A percentile compares a stretch with the other conserved stretches of the same genome.
Evolutionary conservation across 106 monocot genomes (phyloP).

Genomic region (Dioscorea zingiberensis): DNA sequence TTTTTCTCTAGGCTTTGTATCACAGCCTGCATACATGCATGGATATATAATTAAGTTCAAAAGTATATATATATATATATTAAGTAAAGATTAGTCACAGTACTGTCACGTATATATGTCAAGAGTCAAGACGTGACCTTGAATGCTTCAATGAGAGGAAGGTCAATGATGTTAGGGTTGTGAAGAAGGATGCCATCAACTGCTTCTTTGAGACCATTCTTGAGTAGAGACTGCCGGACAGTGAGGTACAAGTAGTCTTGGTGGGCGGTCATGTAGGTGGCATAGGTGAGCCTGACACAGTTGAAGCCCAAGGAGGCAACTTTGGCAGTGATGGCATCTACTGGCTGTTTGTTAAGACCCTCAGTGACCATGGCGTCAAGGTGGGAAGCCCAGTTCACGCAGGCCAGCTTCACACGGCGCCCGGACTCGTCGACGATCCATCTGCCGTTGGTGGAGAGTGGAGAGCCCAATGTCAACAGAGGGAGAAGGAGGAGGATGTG

Average conservation of each 20-base stretch:
- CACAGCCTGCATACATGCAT: conserved; percentile 30
- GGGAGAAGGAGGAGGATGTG: background rate
- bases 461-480: background rate
- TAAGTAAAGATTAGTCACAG: background rate
- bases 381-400: conserved; percentile 79
- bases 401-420: conserved; percentile 64
- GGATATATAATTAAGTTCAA: background rate
- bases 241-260: conserved; percentile 26
- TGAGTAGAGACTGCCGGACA: conserved; percentile 37
- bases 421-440: conserved; percentile 64
- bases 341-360: conserved; percentile 55
- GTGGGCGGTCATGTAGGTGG: conserved; percentile 39
- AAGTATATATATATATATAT: background rate
- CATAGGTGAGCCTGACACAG: conserved; percentile 81
- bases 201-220: conserved; percentile 25
- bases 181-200: conserved; percentile 25
- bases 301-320: conserved; percentile 68
- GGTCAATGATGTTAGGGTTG: conserved; percentile 35
- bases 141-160: conserved; percentile 45
- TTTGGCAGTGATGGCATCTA: conserved; percentile 29
- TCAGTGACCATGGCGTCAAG: conserved; percentile 59
- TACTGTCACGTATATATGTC: too few relatives aligned
- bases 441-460: conserved; percentile 41
- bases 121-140: conserved; percentile 17
- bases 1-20: conserved; percentile 36